phyloP scores from a whole-genome alignment of 495 filamentous ascomycete genomes.

The Talaromyces ruber region DNA sequence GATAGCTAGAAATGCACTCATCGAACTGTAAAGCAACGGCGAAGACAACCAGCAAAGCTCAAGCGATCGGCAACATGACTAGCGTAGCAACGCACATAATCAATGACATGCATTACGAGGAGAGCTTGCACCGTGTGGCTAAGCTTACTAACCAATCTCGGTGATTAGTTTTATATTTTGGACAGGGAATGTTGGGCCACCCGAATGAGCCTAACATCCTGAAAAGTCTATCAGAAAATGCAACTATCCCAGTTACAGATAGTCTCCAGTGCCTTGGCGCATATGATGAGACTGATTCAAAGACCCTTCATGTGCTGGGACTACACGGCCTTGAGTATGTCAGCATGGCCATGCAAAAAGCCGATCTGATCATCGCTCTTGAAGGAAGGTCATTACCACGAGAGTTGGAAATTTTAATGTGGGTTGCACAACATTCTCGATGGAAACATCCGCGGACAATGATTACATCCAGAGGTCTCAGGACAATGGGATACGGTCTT shows the following conservation, averaged over 20 bases:
- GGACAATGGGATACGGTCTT: constrained; percentile 93
- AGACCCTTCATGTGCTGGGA: constrained; percentile 54
- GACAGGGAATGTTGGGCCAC: constrained; percentile 44
- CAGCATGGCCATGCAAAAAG: constrained; percentile 56
- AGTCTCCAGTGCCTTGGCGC: constrained; percentile 56
- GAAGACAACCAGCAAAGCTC: no score
- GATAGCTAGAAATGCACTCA: constrained; percentile 12
- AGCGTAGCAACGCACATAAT: no score
- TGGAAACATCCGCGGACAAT: constrained; percentile 81
- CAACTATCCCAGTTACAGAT: constrained; percentile 51
- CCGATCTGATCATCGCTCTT: constrained; percentile 52
- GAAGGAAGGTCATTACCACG: constrained; percentile 56
- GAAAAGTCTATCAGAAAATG: constrained; percentile 47
- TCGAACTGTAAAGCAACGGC: no score
- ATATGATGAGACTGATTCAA: constrained; percentile 51
- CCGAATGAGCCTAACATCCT: constrained; percentile 45
- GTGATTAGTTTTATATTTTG: constrained; percentile 52
- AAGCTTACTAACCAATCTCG: constrained; percentile 47
- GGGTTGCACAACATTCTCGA: constrained; percentile 86
- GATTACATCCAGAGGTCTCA: constrained; percentile 84
- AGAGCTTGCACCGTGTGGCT: constrained; percentile 40
- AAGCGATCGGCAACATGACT: no score
- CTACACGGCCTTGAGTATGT: constrained; percentile 58
- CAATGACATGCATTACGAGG: constrained; percentile 39
- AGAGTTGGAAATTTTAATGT: constrained; percentile 62